Evolutionary conservation across 805 yeast genomes (phyloP).

Genomic region (Teunomyces pallodes): DNA sequence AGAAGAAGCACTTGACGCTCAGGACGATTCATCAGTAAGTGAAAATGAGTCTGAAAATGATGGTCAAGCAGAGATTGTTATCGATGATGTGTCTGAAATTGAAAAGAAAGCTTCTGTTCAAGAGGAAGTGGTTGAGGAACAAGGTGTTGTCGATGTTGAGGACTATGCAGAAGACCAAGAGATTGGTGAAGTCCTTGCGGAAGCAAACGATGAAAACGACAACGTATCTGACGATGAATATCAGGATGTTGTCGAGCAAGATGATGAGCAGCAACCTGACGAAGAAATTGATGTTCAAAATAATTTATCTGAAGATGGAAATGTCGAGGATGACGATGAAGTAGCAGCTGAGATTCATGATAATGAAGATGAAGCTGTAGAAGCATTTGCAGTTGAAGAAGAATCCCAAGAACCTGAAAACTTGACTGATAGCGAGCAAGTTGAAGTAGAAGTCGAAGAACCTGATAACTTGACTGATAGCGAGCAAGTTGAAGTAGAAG

Average conservation of each 20-base stretch:
- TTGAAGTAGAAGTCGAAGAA: background rate
- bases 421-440: too few species aligned
- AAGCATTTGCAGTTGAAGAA: background rate
- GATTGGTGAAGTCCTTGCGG: too few species aligned
- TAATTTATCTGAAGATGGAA: background rate
- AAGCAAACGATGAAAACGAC: background rate
- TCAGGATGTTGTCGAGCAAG: background rate
- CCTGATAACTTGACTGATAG: background rate
- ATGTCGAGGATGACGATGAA: background rate
- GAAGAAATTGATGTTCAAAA: background rate
- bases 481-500: background rate
- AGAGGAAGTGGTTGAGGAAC: too few species aligned
- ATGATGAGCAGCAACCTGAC: background rate
- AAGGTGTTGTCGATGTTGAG: too few species aligned
- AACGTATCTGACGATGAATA: background rate
- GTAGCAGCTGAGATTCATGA: background rate
- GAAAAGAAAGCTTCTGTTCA: too few species aligned
- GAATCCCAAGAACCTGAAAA: background rate
- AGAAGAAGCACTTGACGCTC: background rate
- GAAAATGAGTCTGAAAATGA: slow-evolving; percentile 1
- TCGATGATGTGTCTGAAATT: too few species aligned
- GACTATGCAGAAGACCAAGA: too few species aligned
- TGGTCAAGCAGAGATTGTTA: background rate
- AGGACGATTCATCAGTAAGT: background rate
- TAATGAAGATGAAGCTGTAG: background rate